Evolutionary conservation across 208 protist species (phyloP).

Genomic region (Borovskyia barvae): DNA sequence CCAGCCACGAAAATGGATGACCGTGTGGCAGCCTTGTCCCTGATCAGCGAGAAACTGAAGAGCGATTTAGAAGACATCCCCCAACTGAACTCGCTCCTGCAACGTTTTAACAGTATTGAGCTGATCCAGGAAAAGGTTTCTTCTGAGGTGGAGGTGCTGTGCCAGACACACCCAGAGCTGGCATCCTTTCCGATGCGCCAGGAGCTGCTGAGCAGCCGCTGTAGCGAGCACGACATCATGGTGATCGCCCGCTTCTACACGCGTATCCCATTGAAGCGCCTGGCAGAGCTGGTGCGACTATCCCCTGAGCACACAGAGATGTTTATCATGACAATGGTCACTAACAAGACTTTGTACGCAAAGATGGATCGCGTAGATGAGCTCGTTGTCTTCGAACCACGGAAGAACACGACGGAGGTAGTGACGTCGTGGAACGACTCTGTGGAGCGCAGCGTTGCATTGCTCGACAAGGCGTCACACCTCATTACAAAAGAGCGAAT

Average conservation of each 20-base stretch:
- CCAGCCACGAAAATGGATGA: conserved; percentile 60
- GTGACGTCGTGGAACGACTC: conserved; percentile 86
- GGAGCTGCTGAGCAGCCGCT: conserved; percentile 85
- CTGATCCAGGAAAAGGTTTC: conserved; percentile 79
- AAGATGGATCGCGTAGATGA: conserved; percentile 94
- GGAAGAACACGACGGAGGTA: conserved; percentile 88
- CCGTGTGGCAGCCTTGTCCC: conserved; percentile 45
- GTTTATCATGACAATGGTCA: conserved; percentile 92
- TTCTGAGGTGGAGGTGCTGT: conserved; percentile 50
- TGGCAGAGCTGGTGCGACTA: conserved; percentile 91
- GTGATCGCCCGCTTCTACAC: conserved; percentile 95
- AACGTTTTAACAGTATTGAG: conserved; percentile 84
- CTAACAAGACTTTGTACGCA: conserved; percentile 87
- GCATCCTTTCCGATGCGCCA: conserved; percentile 45
- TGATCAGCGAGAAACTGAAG: conserved; percentile 49
- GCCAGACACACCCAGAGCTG: conserved; percentile 74
- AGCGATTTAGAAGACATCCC: conserved; percentile 74
- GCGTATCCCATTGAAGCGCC: conserved; percentile 86
- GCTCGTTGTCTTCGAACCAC: conserved; percentile 88
- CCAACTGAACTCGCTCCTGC: conserved; percentile 65
- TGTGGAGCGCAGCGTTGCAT: conserved; percentile 82
- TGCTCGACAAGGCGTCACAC: conserved; percentile 93
- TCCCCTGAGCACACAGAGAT: conserved; percentile 85
- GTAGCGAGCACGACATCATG: conserved; percentile 96
- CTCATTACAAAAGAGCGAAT: conserved; percentile 94